Evolutionary conservation across 2,329 filamentous ascomycete species (phyloP), one percentile per base, ranked within the genome.

Genomic region (Acephala macrosclerotiorum): DNA sequence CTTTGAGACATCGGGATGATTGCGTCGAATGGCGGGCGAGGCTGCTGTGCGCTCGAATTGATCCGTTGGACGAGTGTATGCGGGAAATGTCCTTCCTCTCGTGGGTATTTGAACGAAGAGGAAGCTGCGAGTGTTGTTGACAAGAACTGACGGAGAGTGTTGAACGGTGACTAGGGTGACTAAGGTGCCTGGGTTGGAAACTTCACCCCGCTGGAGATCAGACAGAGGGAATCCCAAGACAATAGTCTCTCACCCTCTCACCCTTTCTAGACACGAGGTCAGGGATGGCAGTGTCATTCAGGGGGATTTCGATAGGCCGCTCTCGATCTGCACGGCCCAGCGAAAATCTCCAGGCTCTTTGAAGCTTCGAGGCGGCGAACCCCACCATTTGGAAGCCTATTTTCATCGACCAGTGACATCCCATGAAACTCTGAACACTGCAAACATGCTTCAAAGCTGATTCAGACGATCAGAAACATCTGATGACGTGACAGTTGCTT

Each of bases 1-100:
- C 22, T 14, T 16, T n/a, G 58, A 65, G 58, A 65, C 53, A 65
- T 61, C 47, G 51, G 22, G 16, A 58, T 18, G 42, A n/a, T 26
- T 20, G 33, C 49, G 49, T 29, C 49, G 49, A 53, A 12, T 20
- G 18, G 1, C 49, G 22, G 8, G 49, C 7, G 25, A 8, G 7
- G 45, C 40, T 42, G 25, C 1, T 53, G 25, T 22, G 33, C 3
- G 12, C 26, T 25, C n/a, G 20, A 49, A 49, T n/a, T 42, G 40
- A 18, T 42, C 40, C 25, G n/a, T 7, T 12, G 25, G 22, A 26
- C 11, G 16, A 22, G 7, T 42, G 38, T 42, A 20, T 14, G 20
- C 4, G 20, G n/a, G n/a, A 2, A 6, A n/a, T 22, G n/a, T 18
- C 45, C 45, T 49, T 49, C 45, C 45, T 49, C 22, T 49, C 45